Evolutionary conservation across 2,329 filamentous ascomycete genomes (phyloP), one percentile per base, ranked within the genome.

Genomic region (Drechslerella coelobrocha): DNA sequence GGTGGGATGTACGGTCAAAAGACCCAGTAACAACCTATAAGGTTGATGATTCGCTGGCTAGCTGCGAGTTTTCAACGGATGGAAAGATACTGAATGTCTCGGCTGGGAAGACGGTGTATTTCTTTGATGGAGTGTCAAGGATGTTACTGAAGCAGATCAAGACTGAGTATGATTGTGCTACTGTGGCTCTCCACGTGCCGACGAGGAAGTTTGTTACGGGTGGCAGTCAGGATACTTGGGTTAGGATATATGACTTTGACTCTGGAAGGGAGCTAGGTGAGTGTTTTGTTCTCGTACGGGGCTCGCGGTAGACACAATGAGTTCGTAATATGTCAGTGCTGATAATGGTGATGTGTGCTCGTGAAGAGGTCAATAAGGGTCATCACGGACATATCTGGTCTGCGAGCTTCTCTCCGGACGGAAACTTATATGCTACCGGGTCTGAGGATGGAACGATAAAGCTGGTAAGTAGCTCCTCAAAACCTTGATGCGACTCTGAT

Each of bases 361-460:
- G 8, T 73, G 47, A 72, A 89, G 94, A 97, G 78, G 89, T 93
- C 10, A 91, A 96, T 81, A 97, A 97, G 80, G 94, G 94, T 23
- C 94, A 99, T 75, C 94, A 99, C 77, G 94, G 94, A 1, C 93
- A 93, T 0, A 94, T 99, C 72, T 99, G 94, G 94, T 96, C 92
- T 4, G 88, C 95, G 68, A 89, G 89, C 62, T 99, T 96, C 79
- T 94, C 92, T 0, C 94, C 94, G 0, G 94, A 99, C 77, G 92
- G 92, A 50, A 97, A 96, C 78, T 82, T 99, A 6, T 99, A 97
- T 78, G 94, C 92, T 1, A 99, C 94, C 1, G 94, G 91, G 27
- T 97, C 92, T 52, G 94, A 99, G 78, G 94, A 99, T 76, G 94
- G 94, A 41, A 99, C 94, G 0, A 95, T 99, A 79, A 99, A 99